Percentiles rank a stretch among this genome's conserved stretches.
Evolutionary conservation across 768 basidiomycete genomes (phyloP).

Genomic region (Tricholoma furcatifolium): DNA sequence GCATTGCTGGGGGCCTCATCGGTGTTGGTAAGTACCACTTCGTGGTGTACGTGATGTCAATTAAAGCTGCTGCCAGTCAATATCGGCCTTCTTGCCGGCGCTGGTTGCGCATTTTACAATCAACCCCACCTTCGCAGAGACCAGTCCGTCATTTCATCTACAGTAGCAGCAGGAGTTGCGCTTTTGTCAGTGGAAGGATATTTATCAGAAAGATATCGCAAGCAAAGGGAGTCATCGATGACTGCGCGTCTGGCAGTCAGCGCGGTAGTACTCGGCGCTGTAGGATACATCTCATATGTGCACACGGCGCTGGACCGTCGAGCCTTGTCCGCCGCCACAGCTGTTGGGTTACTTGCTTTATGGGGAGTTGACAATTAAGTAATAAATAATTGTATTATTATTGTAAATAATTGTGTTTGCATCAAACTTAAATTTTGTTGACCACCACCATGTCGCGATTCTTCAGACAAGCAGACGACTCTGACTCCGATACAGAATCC

Average conservation of each 20-base stretch:
- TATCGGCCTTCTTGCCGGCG: slow-evolving; percentile 61
- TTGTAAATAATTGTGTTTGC: slow-evolving; percentile 5
- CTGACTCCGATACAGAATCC: slow-evolving; percentile 70
- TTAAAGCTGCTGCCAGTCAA: slow-evolving; percentile 47
- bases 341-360: slow-evolving; percentile 57
- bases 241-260: slow-evolving; percentile 44
- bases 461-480: slow-evolving; percentile 83
- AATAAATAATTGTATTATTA: slow-evolving; percentile 3
- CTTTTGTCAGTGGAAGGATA: slow-evolving; percentile 65
- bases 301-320: slow-evolving; percentile 70
- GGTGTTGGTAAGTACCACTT: slow-evolving; percentile 52
- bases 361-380: slow-evolving; percentile 70
- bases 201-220: slow-evolving; percentile 55
- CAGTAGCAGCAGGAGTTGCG: slow-evolving; percentile 52
- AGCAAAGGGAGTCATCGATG: slow-evolving; percentile 23
- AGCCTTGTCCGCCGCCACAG: slow-evolving; percentile 48
- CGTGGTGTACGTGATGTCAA: neutral
- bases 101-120: slow-evolving; percentile 63
- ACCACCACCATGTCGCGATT: slow-evolving; percentile 71
- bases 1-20: slow-evolving; percentile 69
- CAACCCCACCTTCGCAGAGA: slow-evolving; percentile 61
- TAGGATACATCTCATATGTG: slow-evolving; percentile 63
- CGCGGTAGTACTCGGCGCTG: slow-evolving; percentile 54
- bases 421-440: slow-evolving; percentile 18
- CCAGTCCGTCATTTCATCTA: slow-evolving; percentile 48